Evolutionary conservation across 2,329 filamentous ascomycete genomes (phyloP).

Genomic region (Diaporthe humulicola): DNA sequence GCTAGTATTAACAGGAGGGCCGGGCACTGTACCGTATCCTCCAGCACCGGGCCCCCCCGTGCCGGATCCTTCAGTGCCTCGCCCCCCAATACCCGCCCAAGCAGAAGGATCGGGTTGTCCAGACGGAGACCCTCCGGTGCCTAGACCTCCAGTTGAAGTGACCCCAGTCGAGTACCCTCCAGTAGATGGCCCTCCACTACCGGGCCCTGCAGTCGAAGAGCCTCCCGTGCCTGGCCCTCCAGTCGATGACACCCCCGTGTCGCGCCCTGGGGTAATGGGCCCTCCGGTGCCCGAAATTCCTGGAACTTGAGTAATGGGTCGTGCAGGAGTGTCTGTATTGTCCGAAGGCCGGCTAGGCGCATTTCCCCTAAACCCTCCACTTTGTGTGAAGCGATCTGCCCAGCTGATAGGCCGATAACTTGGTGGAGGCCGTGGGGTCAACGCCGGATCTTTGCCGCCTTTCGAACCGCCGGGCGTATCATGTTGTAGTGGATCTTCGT

Average conservation of each 20-base stretch:
- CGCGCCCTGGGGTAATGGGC: neutral
- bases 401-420: conserved; percentile 17
- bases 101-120: neutral
- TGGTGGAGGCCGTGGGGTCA: conserved; percentile 1
- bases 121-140: neutral
- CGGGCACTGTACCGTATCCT: neutral
- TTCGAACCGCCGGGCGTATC: neutral
- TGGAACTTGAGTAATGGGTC: neutral
- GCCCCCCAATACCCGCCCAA: neutral
- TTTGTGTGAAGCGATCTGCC: conserved; percentile 18
- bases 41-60: neutral
- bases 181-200: neutral
- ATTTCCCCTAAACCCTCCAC: neutral
- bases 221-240: neutral
- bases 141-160: neutral
- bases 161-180: neutral
- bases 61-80: neutral
- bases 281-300: neutral
- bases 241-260: neutral
- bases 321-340: neutral
- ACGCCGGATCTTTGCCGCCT: neutral
- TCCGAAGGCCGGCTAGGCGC: neutral
- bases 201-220: neutral
- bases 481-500: neutral
- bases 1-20: neutral